Percentiles rank a stretch among this genome's conserved stretches.
Conservation (phyloP, 2,329 filamentous ascomycete species). For the Aureobasidium musti region DNA sequence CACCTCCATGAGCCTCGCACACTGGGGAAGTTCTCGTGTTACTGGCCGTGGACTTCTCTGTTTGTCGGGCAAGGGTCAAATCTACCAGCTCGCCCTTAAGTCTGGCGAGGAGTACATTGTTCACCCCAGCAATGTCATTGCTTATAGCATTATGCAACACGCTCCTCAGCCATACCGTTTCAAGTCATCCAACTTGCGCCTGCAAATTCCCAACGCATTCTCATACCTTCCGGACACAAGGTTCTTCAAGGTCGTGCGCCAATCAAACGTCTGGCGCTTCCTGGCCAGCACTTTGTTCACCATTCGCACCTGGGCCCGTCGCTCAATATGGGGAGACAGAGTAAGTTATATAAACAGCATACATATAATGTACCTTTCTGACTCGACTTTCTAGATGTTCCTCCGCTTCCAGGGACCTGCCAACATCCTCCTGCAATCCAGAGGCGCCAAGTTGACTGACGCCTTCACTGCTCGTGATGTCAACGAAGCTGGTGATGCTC, state of each 20-base stretch:
- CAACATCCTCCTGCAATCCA: constrained; percentile 83
- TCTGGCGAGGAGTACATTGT: constrained; percentile 87
- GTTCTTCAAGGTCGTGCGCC: constrained; percentile 72
- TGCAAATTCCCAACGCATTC: constrained; percentile 73
- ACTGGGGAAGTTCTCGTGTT: constrained; percentile 89
- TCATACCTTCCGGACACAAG: constrained; percentile 67
- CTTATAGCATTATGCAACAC: constrained; percentile 75
- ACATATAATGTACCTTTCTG: not conserved
- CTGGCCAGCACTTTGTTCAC: constrained; percentile 65
- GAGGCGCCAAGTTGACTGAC: constrained; percentile 77
- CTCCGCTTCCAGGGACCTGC: constrained; percentile 84
- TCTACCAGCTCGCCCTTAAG: constrained; percentile 80
- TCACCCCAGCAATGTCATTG: constrained; percentile 85
- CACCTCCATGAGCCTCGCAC: constrained; percentile 69
- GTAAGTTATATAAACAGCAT: constrained; percentile 45
- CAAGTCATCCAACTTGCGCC: constrained; percentile 69
- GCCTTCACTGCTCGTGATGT: constrained; percentile 75
- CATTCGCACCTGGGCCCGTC: constrained; percentile 72
- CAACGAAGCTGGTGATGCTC: constrained; percentile 84
- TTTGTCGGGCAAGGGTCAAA: constrained; percentile 80
- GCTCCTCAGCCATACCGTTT: constrained; percentile 84
- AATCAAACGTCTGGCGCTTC: constrained; percentile 71
- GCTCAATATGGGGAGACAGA: constrained; percentile 90
- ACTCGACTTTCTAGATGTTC: constrained; percentile 61
- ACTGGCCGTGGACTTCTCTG: constrained; percentile 87